These are phyloP conservation scores for Arthrinium phaeospermum DNA, from an alignment of 2,329 filamentous ascomycete species.

Conservation along the genomic window DNA sequence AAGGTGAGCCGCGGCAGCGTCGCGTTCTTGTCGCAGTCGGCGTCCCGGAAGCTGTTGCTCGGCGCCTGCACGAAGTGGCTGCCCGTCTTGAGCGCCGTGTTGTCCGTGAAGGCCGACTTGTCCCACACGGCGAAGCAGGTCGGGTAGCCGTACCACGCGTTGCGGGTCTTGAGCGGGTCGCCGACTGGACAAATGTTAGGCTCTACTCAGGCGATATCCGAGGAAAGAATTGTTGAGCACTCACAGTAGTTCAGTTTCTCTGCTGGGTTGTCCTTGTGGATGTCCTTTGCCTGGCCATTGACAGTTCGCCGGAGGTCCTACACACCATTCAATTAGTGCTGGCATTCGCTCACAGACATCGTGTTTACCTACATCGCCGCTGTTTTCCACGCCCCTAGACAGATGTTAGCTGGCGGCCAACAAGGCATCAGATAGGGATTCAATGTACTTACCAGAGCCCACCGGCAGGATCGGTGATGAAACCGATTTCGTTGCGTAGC, in stretches of 20 bases:
- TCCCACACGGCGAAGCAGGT: conserved; percentile 64
- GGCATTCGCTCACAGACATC: neutral
- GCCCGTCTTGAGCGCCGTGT: conserved; percentile 30
- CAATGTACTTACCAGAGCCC: conserved; percentile 46
- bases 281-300: conserved; percentile 49
- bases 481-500: conserved; percentile 67
- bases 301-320: conserved; percentile 56
- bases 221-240: too few species aligned
- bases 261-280: conserved; percentile 66
- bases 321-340: conserved; percentile 50
- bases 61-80: conserved; percentile 30
- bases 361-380: neutral
- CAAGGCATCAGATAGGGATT: neutral
- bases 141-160: conserved; percentile 62
- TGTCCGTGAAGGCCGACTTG: conserved; percentile 41
- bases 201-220: neutral
- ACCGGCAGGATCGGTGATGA: conserved; percentile 54
- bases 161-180: conserved; percentile 36
- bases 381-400: conserved; percentile 9
- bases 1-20: conserved; percentile 56
- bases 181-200: conserved; percentile 30
- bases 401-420: neutral
- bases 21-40: conserved; percentile 29
- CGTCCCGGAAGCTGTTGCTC: conserved; percentile 27
- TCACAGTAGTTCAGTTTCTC: conserved; percentile 69